Evolutionary conservation across 108 stramenopile genomes (phyloP), one percentile per base, ranked within the genome.

Genomic region (Aurantiochytrium sp.): DNA sequence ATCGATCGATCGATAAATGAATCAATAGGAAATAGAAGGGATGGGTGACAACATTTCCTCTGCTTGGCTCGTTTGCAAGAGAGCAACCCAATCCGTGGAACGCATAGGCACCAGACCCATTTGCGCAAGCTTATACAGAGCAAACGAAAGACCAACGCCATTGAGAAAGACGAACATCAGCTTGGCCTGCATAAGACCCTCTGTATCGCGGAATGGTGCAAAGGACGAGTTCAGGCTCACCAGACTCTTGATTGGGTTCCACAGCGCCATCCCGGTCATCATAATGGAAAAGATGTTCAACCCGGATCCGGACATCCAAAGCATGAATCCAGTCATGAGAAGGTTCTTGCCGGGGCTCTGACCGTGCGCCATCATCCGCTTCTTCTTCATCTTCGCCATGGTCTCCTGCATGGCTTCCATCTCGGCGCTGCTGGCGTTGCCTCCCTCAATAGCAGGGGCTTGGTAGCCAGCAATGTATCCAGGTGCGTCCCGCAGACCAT

Each of bases 271-370:
- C 5, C 90, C 90, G 5, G 59, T 60, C 87, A 90, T 69, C 90
- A 90, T 89, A 29, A 89, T 89, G 55, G 60, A 87, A 49, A 87
- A 90, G 60, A 90, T 90, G 47, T 90, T 53, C 44, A 90, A 8
- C 10, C 47, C 42, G 5, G 87, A 60, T n/a, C 90, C 90, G n/a
- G 23, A 28, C 90, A 90, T 90, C 87, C 87, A 90, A 25, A 90
- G 49, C 90, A 90, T 90, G 60, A 90, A 90, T 5, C 60, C 88
- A 5, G 87, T 87, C 87, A 87, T 87, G 14, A 87, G 16, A 58
- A 87, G 87, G 43, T 83, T 43, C 51, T 83, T 83, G 3, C 76
- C 76, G 6, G 76, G 76, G 23, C 49, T 28, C 76, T 83, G 76
- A 53, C 76, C 76, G 51, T 19, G n/a, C 25, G 76, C 76, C 76